Evolutionary conservation across 73 alveolate genomes (phyloP), one percentile per base, ranked within the genome.

Genomic region (Tetrahymena elliotti): DNA sequence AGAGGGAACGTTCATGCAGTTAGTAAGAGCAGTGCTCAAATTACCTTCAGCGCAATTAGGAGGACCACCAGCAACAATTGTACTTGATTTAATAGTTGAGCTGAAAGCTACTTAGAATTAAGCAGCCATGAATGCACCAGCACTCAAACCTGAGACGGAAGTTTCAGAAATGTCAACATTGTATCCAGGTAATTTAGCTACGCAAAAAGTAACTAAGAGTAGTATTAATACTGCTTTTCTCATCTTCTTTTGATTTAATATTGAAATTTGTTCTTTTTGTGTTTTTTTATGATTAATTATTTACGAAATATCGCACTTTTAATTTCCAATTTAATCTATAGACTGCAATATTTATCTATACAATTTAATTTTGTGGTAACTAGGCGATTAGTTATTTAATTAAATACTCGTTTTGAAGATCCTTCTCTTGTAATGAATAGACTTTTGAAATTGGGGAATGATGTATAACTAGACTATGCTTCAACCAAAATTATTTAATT

Each of bases 111-210:
- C 97, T 53, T 96, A 95, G 97, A 96, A 84, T 36, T 96, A 96
- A 24, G 96, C 94, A 41, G 98, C 96, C 96, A 96, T 92, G 95
- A 52, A 95, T n/a, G 96, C 98, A 36, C 98, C 98, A 52, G 97
- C 94, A 34, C 97, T 93, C 22, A 96, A 36, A 27, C 98, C 98
- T 34, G 97, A 53, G 37, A 96, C 97, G 5, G 98, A 68, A 68
- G 88, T 68, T n/a, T 68, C 88, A 18, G 2, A 5, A 8, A 68
- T 68, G 38, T 68, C 36, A 68, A 68, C 88, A 24, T 68, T 68
- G 88, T 27, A 68, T 11, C 88, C 88, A 68, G 88, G 88, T 68
- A 68, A 68, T 24, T 68, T 68, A 24, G 88, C 88, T 0, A 68
- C 88, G 36, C 88, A 68, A 24, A 68, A 31, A 27, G 88, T 68